A percentile compares a stretch with the other conserved stretches of the same genome.
Conservation (phyloP, 2,329 filamentous ascomycete genomes). For the Thyridium curvatum region DNA sequence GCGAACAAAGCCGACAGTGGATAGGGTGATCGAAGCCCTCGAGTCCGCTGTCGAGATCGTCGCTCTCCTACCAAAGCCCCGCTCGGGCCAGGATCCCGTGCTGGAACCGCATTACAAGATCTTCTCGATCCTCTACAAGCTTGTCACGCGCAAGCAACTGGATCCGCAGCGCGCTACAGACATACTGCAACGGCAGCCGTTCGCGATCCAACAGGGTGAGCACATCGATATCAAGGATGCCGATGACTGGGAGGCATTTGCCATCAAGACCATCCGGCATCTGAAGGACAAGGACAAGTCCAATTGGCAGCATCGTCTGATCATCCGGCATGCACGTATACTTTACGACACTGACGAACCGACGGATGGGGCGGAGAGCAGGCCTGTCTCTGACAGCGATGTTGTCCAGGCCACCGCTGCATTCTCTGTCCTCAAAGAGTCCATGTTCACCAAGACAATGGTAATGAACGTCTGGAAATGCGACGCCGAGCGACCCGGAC, state of each 20-base stretch:
- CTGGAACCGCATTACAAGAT: constrained; percentile 93
- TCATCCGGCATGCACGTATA: constrained; percentile 61
- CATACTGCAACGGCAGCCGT: constrained; percentile 50
- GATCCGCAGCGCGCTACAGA: constrained; percentile 40
- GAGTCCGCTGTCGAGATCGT: constrained; percentile 46
- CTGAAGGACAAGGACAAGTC: constrained; percentile 74
- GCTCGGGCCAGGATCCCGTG: constrained; percentile 63
- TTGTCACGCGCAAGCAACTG: constrained; percentile 54
- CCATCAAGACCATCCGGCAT: constrained; percentile 43
- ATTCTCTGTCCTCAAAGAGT: constrained; percentile 66
- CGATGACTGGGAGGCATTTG: constrained; percentile 55
- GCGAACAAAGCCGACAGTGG: constrained; percentile 26
- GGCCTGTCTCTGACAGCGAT: constrained; percentile 44
- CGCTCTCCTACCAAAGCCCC: constrained; percentile 44
- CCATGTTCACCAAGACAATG: constrained; percentile 89
- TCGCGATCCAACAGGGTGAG: constrained; percentile 41
- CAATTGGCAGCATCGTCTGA: constrained; percentile 93
- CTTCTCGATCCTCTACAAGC: constrained; percentile 73
- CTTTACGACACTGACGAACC: constrained; percentile 39
- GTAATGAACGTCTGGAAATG: constrained; percentile 93
- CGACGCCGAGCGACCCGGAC: constrained; percentile 73
- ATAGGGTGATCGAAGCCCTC: constrained; percentile 39
- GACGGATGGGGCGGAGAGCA: constrained; percentile 8
- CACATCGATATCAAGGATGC: constrained; percentile 45
- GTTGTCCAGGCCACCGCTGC: constrained; percentile 69